Conservation (phyloP, 192 early-diverging fungal genomes). For the Coemansia sp. region DNA sequence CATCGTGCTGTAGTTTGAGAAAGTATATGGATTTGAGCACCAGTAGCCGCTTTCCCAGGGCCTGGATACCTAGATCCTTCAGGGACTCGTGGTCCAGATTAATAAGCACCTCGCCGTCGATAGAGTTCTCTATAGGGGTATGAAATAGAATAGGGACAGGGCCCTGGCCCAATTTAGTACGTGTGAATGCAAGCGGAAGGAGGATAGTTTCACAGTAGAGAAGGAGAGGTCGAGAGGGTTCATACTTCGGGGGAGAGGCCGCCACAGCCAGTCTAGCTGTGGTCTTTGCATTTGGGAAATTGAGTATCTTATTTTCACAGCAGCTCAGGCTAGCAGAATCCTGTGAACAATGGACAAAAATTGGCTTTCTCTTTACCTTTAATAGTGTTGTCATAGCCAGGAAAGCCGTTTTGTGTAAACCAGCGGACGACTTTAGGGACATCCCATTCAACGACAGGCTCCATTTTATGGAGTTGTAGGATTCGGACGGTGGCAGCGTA, state of each 20-base stretch:
- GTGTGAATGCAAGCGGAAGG: background rate
- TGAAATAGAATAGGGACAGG: too few relatives aligned
- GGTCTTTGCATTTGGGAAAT: too few relatives aligned
- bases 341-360: too few relatives aligned
- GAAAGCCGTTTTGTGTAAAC: constrained; percentile 55
- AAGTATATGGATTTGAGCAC: constrained; percentile 90
- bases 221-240: too few relatives aligned
- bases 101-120: constrained; percentile 85
- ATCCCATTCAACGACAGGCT: constrained; percentile 52
- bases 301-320: too few relatives aligned
- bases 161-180: too few relatives aligned
- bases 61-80: constrained; percentile 81
- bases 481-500: background rate
- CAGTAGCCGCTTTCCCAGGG: constrained; percentile 84
- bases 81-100: constrained; percentile 90
- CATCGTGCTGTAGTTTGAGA: constrained; percentile 72
- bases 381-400: constrained; percentile 46
- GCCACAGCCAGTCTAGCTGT: too few relatives aligned
- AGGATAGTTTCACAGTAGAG: too few relatives aligned
- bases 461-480: constrained; percentile 16
- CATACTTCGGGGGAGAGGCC: too few relatives aligned
- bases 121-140: constrained; percentile 73
- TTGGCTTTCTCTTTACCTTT: too few relatives aligned
- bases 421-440: constrained; percentile 40
- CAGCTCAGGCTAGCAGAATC: too few relatives aligned